phyloP scores from a whole-genome alignment of 2,329 filamentous ascomycete species.

The Arachnomyces sp. region DNA sequence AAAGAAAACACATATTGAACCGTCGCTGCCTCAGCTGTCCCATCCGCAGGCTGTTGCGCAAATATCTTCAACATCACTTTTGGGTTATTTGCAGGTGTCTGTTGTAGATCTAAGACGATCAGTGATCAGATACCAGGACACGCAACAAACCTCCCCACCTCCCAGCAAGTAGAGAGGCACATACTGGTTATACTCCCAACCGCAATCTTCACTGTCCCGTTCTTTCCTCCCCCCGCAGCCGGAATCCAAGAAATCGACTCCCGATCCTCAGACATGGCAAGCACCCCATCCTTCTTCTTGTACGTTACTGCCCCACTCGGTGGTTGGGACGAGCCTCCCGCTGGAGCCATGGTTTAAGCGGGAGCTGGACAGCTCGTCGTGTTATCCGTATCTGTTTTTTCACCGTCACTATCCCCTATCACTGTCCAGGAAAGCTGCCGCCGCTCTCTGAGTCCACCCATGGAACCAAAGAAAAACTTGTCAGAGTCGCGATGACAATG shows the following conservation, averaged over 20 bases:
- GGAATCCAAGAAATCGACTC: conserved; percentile 76
- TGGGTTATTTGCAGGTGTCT: conserved; percentile 77
- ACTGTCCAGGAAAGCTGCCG: no score
- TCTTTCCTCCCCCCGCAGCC: conserved; percentile 43
- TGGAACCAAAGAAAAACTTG: no score
- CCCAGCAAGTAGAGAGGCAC: conserved; percentile 21
- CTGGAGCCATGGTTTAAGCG: no score
- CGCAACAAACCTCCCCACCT: not conserved
- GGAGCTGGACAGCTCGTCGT: no score
- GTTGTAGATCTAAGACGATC: conserved; percentile 68
- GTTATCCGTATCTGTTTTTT: no score
- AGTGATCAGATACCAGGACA: conserved; percentile 2
- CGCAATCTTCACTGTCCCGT: conserved; percentile 59
- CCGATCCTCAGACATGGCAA: conserved; percentile 67
- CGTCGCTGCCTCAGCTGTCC: conserved; percentile 34
- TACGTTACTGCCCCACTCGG: conserved; percentile 65
- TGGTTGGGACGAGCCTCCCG: conserved; percentile 25
- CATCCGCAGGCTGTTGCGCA: conserved; percentile 54
- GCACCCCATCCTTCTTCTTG: conserved; percentile 90
- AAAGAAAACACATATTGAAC: conserved; percentile 82
- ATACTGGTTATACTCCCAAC: conserved; percentile 76
- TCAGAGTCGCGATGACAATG: no score
- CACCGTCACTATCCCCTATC: no score
- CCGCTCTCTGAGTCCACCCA: no score
- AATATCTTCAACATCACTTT: conserved; percentile 96